phyloP scores from a whole-genome alignment of 371 early-diverging fungal species.

The Modicella reniformis region DNA sequence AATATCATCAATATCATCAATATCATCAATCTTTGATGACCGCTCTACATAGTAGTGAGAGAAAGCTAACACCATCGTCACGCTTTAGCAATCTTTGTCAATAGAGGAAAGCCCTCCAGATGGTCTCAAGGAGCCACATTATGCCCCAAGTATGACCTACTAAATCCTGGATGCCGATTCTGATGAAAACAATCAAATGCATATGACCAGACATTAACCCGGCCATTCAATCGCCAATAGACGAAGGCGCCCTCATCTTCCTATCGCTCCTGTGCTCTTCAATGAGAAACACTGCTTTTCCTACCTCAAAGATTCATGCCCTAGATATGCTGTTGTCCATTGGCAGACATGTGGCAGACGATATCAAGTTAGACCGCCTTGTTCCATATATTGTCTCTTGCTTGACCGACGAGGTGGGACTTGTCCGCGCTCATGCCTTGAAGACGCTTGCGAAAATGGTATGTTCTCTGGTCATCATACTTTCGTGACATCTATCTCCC shows the following conservation, averaged over 20 bases:
- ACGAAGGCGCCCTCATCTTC: constrained; percentile 71
- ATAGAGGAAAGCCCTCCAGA: constrained; percentile 18
- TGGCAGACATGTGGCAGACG: constrained; percentile 75
- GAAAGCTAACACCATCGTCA: background rate
- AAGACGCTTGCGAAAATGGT: constrained; percentile 82
- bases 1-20: constrained; percentile 1
- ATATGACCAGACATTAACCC: background rate
- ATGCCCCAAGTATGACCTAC: constrained; percentile 38
- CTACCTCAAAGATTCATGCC: constrained; percentile 78
- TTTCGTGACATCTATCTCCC: background rate
- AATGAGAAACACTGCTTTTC: constrained; percentile 76
- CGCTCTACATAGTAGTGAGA: background rate
- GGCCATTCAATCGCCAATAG: constrained; percentile 31
- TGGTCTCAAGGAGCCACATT: constrained; percentile 16
- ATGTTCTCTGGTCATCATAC: constrained; percentile 14
- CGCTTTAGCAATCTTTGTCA: constrained; percentile 17
- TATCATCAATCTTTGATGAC: too few species aligned
- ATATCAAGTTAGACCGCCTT: constrained; percentile 81
- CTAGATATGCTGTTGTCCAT: constrained; percentile 81
- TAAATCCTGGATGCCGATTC: background rate
- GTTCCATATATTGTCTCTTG: constrained; percentile 86
- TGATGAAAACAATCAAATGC: too few species aligned
- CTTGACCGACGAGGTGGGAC: constrained; percentile 72
- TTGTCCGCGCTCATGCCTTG: constrained; percentile 81
- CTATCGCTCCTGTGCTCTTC: constrained; percentile 74